Evolutionary conservation across 2,329 filamentous ascomycete genomes (phyloP), one percentile per base, ranked within the genome.

Genomic region (Neoarthrinium moseri): DNA sequence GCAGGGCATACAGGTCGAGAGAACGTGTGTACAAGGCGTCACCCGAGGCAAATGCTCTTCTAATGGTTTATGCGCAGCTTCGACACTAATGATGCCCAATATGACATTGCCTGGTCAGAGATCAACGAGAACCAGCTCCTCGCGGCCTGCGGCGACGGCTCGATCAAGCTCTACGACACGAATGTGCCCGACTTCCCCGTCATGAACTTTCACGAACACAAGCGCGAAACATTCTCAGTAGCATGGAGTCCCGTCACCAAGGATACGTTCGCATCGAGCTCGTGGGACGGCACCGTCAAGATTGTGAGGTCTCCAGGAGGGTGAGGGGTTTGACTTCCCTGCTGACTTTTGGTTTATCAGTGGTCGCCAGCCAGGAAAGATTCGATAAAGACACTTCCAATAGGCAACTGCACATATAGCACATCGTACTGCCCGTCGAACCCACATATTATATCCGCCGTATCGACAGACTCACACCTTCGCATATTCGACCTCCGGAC

Each of bases 201-300:
- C 46, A 88, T 89, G 70, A 90, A 87, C 54, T 99, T 94, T 77
- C 85, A 91, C 63, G 94, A 97, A 64, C 94, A 99, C 67, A 90
- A 87, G 54, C 81, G 92, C 46, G 94, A 99, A 68, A 87, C 95
- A 7, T 96, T 97, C 64, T 86, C 89, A 2, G 91, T 96, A 4
- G 81, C 86, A 61, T 99, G 92, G 92, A 96, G 92, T 58, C 81
- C 95, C 17, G 81, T 95, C 5, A 82, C 87, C 23, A 99, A 99
- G 65, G 88, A 94, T 59, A 89, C 83, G 0, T 97, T 99, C 63
- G 79, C 91, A 23, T 95, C 89, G 1, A 91, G 86, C 54, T 95
- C 90, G 5, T 99, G 94, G 94, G 94, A 99, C 61, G 94, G 94
- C 40, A 95, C 89, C 2, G 83, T 97, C 57, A 96, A 96, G 71